Percentiles rank a stretch among this genome's conserved stretches.
phyloP scores from a whole-genome alignment of 129 eudicot genomes.

The Chrysanthemum makinoi region DNA sequence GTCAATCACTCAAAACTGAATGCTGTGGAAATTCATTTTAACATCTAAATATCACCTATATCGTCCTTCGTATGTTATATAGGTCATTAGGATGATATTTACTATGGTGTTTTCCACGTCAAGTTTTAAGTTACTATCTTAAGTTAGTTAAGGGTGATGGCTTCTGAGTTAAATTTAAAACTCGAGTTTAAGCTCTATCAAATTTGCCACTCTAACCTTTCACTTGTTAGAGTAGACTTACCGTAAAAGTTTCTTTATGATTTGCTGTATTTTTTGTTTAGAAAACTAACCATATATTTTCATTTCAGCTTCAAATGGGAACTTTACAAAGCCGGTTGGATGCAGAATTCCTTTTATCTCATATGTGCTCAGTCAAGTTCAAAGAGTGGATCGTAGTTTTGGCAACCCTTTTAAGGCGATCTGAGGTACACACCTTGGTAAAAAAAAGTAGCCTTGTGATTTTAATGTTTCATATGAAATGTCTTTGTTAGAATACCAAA shows the following conservation, averaged over 20 bases:
- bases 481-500: neutral
- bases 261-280: neutral
- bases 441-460: neutral
- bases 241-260: neutral
- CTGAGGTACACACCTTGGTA: conserved; percentile 59
- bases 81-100: neutral
- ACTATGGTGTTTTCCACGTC: conserved; percentile 8
- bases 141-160: conserved; percentile 5
- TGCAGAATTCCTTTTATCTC: conserved; percentile 97
- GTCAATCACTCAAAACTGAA: neutral
- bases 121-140: conserved; percentile 10
- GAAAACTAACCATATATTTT: conserved; percentile 6
- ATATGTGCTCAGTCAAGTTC: conserved; percentile 98
- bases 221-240: neutral
- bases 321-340: conserved; percentile 95
- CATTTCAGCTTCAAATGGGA: conserved; percentile 82
- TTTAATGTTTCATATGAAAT: neutral
- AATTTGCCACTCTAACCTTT: conserved; percentile 10
- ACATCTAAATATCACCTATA: neutral
- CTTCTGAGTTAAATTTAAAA: neutral
- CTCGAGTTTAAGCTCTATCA: neutral
- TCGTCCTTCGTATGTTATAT: neutral
- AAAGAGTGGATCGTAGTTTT: conserved; percentile 98
- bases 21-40: neutral
- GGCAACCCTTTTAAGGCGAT: conserved; percentile 91